These are phyloP conservation scores for Umbelopsis sp. DNA, from an alignment of 192 early-diverging fungal species.

Conservation along the genomic window DNA sequence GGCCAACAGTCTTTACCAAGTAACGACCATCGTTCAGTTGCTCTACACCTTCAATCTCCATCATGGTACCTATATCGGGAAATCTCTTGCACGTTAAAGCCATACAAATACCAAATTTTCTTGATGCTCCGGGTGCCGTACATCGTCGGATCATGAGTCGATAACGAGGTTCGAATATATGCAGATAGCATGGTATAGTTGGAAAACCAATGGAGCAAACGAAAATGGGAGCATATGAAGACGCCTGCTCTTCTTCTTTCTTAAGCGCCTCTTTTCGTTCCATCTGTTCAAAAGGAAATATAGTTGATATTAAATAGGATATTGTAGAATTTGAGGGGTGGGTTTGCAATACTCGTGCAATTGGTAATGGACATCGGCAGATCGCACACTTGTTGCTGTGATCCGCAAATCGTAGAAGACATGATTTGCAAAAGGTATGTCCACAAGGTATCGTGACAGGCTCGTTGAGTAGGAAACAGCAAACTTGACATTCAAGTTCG, in stretches of 20 bases:
- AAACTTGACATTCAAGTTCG: conserved; percentile 62
- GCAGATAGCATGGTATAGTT: conserved; percentile 56
- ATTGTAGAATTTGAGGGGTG: conserved; percentile 41
- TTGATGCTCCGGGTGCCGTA: conserved; percentile 39
- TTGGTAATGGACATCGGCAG: conserved; percentile 42
- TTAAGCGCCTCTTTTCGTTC: conserved; percentile 23
- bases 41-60: conserved; percentile 47
- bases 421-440: conserved; percentile 63
- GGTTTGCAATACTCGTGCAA: conserved; percentile 34
- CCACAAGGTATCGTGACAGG: conserved; percentile 69
- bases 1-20: conserved; percentile 53
- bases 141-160: conserved; percentile 56
- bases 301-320: conserved; percentile 19
- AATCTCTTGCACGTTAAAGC: conserved; percentile 31
- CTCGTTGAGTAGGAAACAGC: conserved; percentile 50
- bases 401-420: conserved; percentile 59
- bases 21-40: conserved; percentile 51
- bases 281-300: conserved; percentile 17
- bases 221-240: conserved; percentile 56
- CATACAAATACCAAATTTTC: conserved; percentile 58
- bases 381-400: conserved; percentile 46
- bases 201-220: conserved; percentile 60
- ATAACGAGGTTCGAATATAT: conserved; percentile 70
- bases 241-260: conserved; percentile 18
- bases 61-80: conserved; percentile 50